These are phyloP conservation scores for Pichia sporocuriosa DNA, from an alignment of 805 yeast genomes.

Conservation along the genomic window DNA sequence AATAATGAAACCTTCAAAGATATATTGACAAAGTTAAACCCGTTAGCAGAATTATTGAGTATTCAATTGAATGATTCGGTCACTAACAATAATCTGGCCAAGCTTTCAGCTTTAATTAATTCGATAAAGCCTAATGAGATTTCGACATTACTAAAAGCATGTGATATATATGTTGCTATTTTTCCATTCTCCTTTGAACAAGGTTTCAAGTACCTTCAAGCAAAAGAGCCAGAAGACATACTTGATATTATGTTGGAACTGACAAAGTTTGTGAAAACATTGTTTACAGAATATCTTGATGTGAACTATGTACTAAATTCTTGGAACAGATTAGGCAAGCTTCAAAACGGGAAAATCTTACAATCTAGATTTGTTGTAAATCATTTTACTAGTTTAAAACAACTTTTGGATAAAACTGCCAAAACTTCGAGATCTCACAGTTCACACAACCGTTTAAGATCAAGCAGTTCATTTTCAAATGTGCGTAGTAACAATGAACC, in stretches of 20 bases:
- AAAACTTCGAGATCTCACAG: neutral
- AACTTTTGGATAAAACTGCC: constrained; percentile 3
- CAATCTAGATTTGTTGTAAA: constrained; percentile 25
- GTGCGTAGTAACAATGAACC: neutral
- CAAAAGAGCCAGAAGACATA: constrained; percentile 12
- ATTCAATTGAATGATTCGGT: constrained; percentile 40
- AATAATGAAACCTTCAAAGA: neutral
- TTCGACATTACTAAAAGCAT: neutral
- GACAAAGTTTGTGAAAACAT: constrained; percentile 19
- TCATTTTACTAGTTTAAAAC: constrained; percentile 25
- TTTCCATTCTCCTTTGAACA: constrained; percentile 27
- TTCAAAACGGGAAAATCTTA: constrained; percentile 18
- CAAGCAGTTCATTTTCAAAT: neutral
- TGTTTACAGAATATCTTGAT: constrained; percentile 24
- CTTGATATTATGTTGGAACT: constrained; percentile 9
- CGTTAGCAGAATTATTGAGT: constrained; percentile 52
- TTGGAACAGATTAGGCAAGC: constrained; percentile 27
- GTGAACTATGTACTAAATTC: constrained; percentile 22
- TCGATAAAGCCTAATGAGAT: constrained; percentile 1
- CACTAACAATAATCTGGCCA: constrained; percentile 23
- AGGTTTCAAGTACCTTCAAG: constrained; percentile 16
- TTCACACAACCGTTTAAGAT: neutral
- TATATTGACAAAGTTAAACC: constrained; percentile 44
- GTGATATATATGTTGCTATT: constrained; percentile 25
- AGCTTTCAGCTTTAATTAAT: constrained; percentile 16